Percentiles rank a stretch among this genome's conserved stretches.
These are phyloP conservation scores for Verruconis gallopava DNA, from an alignment of 2,329 filamentous ascomycete species.

Conservation along the genomic window DNA sequence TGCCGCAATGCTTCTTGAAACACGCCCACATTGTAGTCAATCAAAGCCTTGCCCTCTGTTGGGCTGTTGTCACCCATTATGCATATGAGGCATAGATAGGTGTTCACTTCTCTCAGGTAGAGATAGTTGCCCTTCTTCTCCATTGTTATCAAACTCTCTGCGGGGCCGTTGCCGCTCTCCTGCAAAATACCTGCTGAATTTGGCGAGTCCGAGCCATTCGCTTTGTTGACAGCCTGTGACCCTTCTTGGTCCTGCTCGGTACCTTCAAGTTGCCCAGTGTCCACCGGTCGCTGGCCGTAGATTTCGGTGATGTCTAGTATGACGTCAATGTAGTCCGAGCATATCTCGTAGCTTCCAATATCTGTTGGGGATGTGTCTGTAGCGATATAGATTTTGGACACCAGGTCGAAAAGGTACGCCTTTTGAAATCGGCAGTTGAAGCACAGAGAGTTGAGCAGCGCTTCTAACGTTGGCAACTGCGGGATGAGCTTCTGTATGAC, in stretches of 20 bases:
- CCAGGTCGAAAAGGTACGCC: slow-evolving; percentile 92
- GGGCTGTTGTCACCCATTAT: slow-evolving; percentile 74
- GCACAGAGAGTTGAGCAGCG: slow-evolving; percentile 85
- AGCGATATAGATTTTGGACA: slow-evolving; percentile 97
- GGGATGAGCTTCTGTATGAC: slow-evolving; percentile 97
- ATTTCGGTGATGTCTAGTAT: slow-evolving; percentile 95
- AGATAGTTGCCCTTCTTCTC: slow-evolving; percentile 47
- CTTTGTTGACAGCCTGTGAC: slow-evolving; percentile 15
- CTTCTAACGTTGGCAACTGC: slow-evolving; percentile 81
- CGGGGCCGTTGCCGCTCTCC: slow-evolving; percentile 36
- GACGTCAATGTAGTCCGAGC: slow-evolving; percentile 96
- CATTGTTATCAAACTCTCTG: slow-evolving; percentile 50
- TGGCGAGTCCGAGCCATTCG: slow-evolving; percentile 9
- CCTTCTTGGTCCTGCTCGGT: slow-evolving; percentile 12
- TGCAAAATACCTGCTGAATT: slow-evolving; percentile 10
- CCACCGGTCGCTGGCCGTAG: slow-evolving; percentile 59
- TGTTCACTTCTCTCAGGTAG: slow-evolving; percentile 52
- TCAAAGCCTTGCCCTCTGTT: slow-evolving; percentile 69
- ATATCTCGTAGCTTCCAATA: slow-evolving; percentile 94
- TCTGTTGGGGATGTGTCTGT: slow-evolving; percentile 89
- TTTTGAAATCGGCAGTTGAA: slow-evolving; percentile 94
- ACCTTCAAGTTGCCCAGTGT: slow-evolving; percentile 7
- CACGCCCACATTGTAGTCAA: slow-evolving; percentile 78
- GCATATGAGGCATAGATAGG: slow-evolving; percentile 68
- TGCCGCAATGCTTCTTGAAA: slow-evolving; percentile 67